A percentile compares a stretch with the other conserved stretches of the same genome.
These are phyloP conservation scores for Ogataea saltuana DNA, from an alignment of 805 yeast genomes.

Conservation along the genomic window DNA sequence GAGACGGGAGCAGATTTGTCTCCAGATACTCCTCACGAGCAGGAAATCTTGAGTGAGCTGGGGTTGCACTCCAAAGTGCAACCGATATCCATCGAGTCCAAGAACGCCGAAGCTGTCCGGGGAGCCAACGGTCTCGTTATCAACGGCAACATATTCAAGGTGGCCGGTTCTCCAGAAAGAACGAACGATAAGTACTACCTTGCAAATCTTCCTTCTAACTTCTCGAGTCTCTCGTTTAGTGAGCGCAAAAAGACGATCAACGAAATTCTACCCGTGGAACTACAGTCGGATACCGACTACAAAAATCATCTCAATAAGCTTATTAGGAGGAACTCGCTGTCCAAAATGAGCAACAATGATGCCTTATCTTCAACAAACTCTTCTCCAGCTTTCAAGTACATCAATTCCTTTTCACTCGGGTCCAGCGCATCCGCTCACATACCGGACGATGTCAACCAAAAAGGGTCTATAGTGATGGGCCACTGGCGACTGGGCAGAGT, in stretches of 20 bases:
- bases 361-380: conserved; percentile 17
- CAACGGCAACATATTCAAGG: conserved; percentile 23
- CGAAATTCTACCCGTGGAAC: conserved; percentile 30
- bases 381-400: conserved; percentile 26
- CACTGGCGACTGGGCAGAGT: conserved; percentile 60
- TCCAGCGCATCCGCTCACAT: conserved; percentile 10
- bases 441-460: conserved; percentile 48
- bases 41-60: conserved; percentile 16
- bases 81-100: conserved; percentile 30
- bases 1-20: conserved; percentile 9
- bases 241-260: conserved; percentile 43
- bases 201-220: conserved; percentile 49
- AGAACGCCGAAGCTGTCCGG: neutral
- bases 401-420: conserved; percentile 23
- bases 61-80: conserved; percentile 30
- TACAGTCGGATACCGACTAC: conserved; percentile 32
- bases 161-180: conserved; percentile 36
- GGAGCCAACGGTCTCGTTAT: conserved; percentile 14
- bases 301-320: conserved; percentile 34
- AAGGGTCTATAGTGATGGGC: conserved; percentile 66
- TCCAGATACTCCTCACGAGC: conserved; percentile 12
- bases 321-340: conserved; percentile 29
- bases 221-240: conserved; percentile 52
- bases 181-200: conserved; percentile 44
- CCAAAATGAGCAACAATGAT: conserved; percentile 12